phyloP scores from a whole-genome alignment of 306 rosid genomes.

The Canavalia gladiata region DNA sequence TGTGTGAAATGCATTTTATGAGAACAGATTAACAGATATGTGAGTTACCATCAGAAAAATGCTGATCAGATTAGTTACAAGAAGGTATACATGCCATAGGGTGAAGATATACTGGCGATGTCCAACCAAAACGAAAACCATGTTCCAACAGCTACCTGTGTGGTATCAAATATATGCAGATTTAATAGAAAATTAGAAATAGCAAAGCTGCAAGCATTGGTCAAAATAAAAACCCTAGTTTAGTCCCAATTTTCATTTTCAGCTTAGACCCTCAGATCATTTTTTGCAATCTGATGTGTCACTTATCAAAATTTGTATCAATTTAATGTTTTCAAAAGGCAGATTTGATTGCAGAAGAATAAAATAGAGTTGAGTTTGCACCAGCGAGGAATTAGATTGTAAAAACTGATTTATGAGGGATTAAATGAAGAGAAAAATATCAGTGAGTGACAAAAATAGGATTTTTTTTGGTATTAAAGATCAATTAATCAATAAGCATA shows the following conservation, averaged over 20 bases:
- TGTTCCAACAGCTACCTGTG: conserved; percentile 85
- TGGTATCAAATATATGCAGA: conserved; percentile 39
- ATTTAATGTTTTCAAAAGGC: neutral
- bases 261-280: conserved; percentile 27
- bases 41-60: conserved; percentile 91
- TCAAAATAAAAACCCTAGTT: neutral
- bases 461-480: neutral
- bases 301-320: neutral
- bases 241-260: neutral
- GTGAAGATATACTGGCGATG: conserved; percentile 77
- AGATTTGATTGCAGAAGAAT: conserved; percentile 35
- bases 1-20: conserved; percentile 44
- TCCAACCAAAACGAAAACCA: conserved; percentile 92
- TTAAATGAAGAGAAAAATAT: conserved; percentile 2
- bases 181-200: conserved; percentile 31
- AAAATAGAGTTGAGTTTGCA: neutral
- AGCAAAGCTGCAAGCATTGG: neutral
- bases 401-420: conserved; percentile 18
- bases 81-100: conserved; percentile 99
- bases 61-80: conserved; percentile 79
- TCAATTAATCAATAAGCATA: conserved; percentile 11
- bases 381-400: conserved; percentile 22
- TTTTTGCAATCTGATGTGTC: conserved; percentile 24
- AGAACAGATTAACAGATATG: conserved; percentile 84
- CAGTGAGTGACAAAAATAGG: neutral